Conservation (phyloP, 2,329 filamentous ascomycete genomes). For the Sordariomycetes sp. region DNA sequence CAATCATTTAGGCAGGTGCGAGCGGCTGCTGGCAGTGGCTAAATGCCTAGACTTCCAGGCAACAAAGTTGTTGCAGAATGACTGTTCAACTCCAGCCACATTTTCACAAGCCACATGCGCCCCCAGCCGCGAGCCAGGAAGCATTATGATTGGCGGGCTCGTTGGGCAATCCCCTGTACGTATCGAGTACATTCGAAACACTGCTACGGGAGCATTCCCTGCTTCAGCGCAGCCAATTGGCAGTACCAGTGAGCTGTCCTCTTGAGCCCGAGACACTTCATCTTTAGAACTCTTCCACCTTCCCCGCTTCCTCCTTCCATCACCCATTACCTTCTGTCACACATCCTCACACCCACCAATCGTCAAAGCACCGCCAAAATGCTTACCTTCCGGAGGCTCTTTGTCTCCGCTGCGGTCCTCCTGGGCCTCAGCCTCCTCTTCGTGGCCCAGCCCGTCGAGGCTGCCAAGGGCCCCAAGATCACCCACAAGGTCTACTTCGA, state of each 20-base stretch:
- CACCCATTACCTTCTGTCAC: neutral
- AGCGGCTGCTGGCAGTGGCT: too few relatives aligned
- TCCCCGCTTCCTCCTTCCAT: neutral
- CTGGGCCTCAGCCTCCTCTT: slow-evolving; percentile 64
- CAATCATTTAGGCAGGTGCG: too few relatives aligned
- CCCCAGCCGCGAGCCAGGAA: neutral
- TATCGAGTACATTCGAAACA: neutral
- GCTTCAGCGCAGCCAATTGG: neutral
- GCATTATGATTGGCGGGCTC: neutral
- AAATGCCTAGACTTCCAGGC: too few relatives aligned
- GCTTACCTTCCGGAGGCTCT: slow-evolving; percentile 61
- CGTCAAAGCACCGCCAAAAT: slow-evolving; percentile 37
- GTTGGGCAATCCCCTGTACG: neutral
- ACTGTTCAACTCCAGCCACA: neutral
- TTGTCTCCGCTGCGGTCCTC: slow-evolving; percentile 65
- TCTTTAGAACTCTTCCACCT: neutral
- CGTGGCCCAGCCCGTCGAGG: slow-evolving; percentile 64
- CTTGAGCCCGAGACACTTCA: neutral
- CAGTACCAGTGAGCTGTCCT: neutral
- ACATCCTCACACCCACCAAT: neutral
- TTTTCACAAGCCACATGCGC: neutral
- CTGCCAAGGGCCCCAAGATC: slow-evolving; percentile 83
- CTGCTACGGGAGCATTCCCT: neutral
- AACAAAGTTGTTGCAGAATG: too few relatives aligned
- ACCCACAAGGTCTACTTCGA: slow-evolving; percentile 93